Evolutionary conservation across 1,284 basidiomycete species (phyloP).

Genomic region (Stygiomarasmius scandens): DNA sequence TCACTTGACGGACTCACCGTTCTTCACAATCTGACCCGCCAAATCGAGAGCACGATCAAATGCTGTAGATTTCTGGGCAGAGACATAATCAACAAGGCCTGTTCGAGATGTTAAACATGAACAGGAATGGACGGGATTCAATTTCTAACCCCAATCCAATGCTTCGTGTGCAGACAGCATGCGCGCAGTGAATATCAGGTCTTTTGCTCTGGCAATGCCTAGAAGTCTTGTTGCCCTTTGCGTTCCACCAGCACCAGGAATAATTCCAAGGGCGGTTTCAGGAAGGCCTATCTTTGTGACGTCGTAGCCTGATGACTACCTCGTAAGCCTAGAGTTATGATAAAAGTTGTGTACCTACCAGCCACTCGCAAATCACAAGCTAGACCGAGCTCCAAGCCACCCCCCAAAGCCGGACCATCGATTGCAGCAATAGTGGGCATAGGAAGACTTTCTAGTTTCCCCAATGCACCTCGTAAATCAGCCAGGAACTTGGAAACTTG

Average conservation of each 20-base stretch:
- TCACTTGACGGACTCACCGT: constrained; percentile 52
- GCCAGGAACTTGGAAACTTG: constrained; percentile 83
- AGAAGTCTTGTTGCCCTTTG: constrained; percentile 84
- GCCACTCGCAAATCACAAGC: constrained; percentile 90
- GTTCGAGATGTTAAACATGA: constrained; percentile 12
- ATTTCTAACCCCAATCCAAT: constrained; percentile 67
- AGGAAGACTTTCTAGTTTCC: constrained; percentile 76
- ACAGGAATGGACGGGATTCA: constrained; percentile 3
- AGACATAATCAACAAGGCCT: constrained; percentile 84
- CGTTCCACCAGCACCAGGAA: constrained; percentile 95
- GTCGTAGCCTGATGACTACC: constrained; percentile 40
- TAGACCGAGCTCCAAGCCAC: constrained; percentile 85
- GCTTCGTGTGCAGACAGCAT: constrained; percentile 72
- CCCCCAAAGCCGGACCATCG: constrained; percentile 91
- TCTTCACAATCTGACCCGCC: constrained; percentile 67
- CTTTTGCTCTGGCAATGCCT: constrained; percentile 84
- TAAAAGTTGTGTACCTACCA: constrained; percentile 43
- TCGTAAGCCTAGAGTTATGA: background rate
- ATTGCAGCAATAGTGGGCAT: constrained; percentile 92
- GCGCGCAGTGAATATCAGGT: constrained; percentile 82
- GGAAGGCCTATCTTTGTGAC: constrained; percentile 84
- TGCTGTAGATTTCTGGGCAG: constrained; percentile 57
- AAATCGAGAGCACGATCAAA: constrained; percentile 68
- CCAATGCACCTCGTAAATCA: constrained; percentile 74
- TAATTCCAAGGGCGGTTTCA: constrained; percentile 87